A percentile compares a stretch with the other conserved stretches of the same genome.
These are phyloP conservation scores for Lolium perenne DNA, from an alignment of 176 grass and related monocot genomes.

Conservation along the genomic window DNA sequence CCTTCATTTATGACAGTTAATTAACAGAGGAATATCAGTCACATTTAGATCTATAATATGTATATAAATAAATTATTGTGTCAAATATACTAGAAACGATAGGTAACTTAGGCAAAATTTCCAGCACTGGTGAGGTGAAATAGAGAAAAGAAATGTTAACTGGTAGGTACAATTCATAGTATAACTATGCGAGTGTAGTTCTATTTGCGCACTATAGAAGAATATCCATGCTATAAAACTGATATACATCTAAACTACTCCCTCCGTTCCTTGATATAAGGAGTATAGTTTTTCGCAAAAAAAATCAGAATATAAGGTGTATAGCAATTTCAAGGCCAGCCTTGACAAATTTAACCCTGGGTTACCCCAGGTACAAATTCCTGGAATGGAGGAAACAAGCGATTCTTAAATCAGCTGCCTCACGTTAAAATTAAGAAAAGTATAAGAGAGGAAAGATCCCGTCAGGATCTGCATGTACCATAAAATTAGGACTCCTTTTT, in stretches of 20 bases:
- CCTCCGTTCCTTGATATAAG: too few relatives aligned
- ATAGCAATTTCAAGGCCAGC: too few relatives aligned
- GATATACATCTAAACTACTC: not conserved
- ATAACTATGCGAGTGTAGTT: constrained; percentile 13
- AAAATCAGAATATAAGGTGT: too few relatives aligned
- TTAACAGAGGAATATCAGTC: constrained; percentile 18
- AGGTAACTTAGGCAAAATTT: constrained; percentile 11
- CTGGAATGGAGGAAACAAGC: too few relatives aligned
- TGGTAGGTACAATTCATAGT: constrained; percentile 19
- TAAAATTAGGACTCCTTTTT: too few relatives aligned
- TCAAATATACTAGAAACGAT: constrained; percentile 7
- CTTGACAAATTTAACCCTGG: too few relatives aligned
- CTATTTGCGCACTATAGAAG: constrained; percentile 19
- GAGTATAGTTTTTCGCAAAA: too few relatives aligned
- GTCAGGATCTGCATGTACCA: too few relatives aligned
- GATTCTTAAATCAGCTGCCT: too few relatives aligned
- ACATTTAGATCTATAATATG: constrained; percentile 7
- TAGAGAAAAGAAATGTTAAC: constrained; percentile 6
- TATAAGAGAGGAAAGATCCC: too few relatives aligned
- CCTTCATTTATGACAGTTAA: not conserved
- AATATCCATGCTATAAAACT: constrained; percentile 21
- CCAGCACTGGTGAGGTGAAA: constrained; percentile 9
- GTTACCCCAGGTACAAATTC: too few relatives aligned
- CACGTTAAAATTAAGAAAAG: too few relatives aligned
- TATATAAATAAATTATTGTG: not conserved